These are phyloP conservation scores for Cyclotella baltica DNA, from an alignment of 108 stramenopile genomes.

Conservation along the genomic window DNA sequence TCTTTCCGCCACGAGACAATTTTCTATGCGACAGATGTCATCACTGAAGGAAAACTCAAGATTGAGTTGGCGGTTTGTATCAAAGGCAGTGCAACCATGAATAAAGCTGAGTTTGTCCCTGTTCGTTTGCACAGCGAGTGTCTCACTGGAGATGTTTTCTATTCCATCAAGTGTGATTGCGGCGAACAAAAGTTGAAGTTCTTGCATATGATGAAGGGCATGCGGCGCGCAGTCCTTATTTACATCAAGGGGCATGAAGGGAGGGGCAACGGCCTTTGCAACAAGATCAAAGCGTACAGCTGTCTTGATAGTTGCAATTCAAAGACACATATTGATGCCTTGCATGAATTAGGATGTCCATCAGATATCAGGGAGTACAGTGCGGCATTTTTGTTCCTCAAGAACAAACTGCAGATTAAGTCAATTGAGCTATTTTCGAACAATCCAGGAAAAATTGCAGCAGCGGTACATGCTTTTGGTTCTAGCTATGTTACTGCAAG, in stretches of 20 bases:
- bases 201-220: conserved; percentile 14
- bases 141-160: conserved; percentile 32
- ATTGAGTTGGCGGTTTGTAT: conserved; percentile 12
- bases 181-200: conserved; percentile 21
- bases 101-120: conserved; percentile 16
- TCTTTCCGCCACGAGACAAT: neutral
- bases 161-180: conserved; percentile 32
- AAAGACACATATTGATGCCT: conserved; percentile 30
- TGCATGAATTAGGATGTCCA: conserved; percentile 19
- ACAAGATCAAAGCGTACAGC: conserved; percentile 28
- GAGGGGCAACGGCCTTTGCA: conserved; percentile 25
- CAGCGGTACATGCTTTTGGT: neutral
- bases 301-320: conserved; percentile 5
- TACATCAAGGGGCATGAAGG: conserved; percentile 46
- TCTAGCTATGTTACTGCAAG: neutral
- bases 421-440: conserved; percentile 20
- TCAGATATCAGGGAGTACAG: conserved; percentile 22
- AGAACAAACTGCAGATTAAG: conserved; percentile 8
- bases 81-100: conserved; percentile 13
- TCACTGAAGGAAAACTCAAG: conserved; percentile 9
- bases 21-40: conserved; percentile 2
- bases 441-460: conserved; percentile 21
- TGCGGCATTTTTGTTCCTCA: conserved; percentile 14
- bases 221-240: conserved; percentile 5
- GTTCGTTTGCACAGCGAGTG: conserved; percentile 29